Base-by-base conservation (phyloP, 2,329 filamentous ascomycete genomes). In the Cadophora sp. region DNA sequence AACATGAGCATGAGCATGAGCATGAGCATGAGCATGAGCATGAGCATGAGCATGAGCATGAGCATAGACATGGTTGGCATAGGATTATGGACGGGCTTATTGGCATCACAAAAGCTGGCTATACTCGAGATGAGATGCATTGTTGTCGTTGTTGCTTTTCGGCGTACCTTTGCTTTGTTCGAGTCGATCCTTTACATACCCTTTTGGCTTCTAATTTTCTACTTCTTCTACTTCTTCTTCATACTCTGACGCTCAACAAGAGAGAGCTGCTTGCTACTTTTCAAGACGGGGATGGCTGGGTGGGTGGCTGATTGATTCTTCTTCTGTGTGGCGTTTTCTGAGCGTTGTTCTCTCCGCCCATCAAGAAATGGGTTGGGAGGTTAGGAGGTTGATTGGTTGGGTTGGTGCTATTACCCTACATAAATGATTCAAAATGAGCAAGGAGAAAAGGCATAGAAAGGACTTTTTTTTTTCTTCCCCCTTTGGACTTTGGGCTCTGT, bases 81-180 rank as follows among this genome's bases (percentile, higher is more conserved):
- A 14, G 11, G 31, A 34, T 6, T 34, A 37, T 37, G 46, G 53
- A 46, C 11, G 34, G 58, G 14, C 27, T 55, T 43, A 24, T 27
- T 46, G 34, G 14, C 16, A 11, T 43, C 8, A 12, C 53, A 55
- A 24, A n/a, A 22, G 19, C 3, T 46, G 43, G 19, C 43, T 40
- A 8, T 40, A 9, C 43, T 46, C 16, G 43, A 48, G 43, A 48
- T 48, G 43, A 48, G 63, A 46, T 63, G 65, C 68, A 69, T 67
- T 65, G 59, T 67, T 48, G 62, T 43, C 53, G 50, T 53, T 27
- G 37, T 55, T 64, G 55, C 56, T 61, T 27, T 56, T 12, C n/a
- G 43, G 43, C 43, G 43, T 48, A 22, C 11, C n/a, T n/a, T 22
- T n/a, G 43, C 9, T 37, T 24, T 58, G 55, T 24, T 37, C 40